These are phyloP conservation scores for Aspergillus leporis DNA, from an alignment of 495 filamentous ascomycete genomes.

Conservation along the genomic window DNA sequence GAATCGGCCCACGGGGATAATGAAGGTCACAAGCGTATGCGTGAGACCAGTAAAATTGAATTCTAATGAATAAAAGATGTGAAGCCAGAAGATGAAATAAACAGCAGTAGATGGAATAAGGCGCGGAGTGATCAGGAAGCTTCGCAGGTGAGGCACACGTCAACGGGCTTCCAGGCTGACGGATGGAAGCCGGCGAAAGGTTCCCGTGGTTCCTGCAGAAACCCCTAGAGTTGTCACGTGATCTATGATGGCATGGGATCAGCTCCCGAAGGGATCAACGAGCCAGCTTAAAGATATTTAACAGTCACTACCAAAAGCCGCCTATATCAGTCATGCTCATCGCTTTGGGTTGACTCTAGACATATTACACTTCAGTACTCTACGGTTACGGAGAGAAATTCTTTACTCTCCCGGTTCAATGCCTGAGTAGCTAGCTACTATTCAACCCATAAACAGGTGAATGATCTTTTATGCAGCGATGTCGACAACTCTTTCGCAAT, in stretches of 20 bases:
- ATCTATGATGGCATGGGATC: constrained; percentile 11
- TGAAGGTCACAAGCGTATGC: constrained; percentile 5
- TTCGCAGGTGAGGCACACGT: constrained; percentile 44
- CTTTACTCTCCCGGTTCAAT: background rate
- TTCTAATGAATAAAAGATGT: constrained; percentile 20
- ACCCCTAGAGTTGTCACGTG: constrained; percentile 28
- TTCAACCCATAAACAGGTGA: background rate
- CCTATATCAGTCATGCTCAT: background rate
- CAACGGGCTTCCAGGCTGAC: constrained; percentile 37
- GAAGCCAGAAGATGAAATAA: constrained; percentile 23
- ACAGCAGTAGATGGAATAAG: constrained; percentile 32
- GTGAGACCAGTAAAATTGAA: constrained; percentile 14
- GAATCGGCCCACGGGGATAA: constrained; percentile 20
- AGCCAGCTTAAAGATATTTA: background rate
- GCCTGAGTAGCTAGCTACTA: background rate
- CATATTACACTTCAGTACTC: background rate
- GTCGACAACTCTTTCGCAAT: constrained; percentile 34
- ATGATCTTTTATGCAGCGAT: constrained; percentile 22
- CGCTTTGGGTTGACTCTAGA: background rate
- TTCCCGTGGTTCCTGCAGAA: constrained; percentile 26
- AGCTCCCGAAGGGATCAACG: constrained; percentile 7
- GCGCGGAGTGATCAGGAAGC: constrained; percentile 39
- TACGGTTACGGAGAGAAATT: background rate
- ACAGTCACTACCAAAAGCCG: background rate
- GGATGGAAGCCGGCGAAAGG: constrained; percentile 28